phyloP scores from a whole-genome alignment of 305 asterid species.

The Salvia sclarea region DNA sequence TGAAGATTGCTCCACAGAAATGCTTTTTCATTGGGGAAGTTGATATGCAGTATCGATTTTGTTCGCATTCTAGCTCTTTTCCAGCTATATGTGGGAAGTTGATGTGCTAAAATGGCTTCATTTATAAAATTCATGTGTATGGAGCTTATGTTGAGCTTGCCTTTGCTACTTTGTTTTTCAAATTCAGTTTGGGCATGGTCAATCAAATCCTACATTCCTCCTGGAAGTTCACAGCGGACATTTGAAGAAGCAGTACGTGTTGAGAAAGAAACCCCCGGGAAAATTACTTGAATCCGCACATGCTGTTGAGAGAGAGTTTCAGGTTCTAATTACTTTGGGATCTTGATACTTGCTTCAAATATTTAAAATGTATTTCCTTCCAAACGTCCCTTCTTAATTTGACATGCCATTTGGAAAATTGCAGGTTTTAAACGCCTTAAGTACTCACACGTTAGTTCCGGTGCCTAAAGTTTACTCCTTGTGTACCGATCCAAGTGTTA shows the following conservation, averaged over 20 bases:
- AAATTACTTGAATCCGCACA: conserved; percentile 85
- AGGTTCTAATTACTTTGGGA: conserved; percentile 44
- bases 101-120: neutral
- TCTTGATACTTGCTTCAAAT: neutral
- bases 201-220: conserved; percentile 92
- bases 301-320: conserved; percentile 93
- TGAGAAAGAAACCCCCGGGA: conserved; percentile 94
- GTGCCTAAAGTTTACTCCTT: conserved; percentile 90
- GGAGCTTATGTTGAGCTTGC: conserved; percentile 6
- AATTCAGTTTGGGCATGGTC: conserved; percentile 94
- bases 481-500: conserved; percentile 78
- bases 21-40: neutral
- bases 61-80: neutral
- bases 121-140: neutral
- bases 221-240: conserved; percentile 69
- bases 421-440: conserved; percentile 88
- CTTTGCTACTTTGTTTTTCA: conserved; percentile 13
- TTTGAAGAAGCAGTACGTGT: conserved; percentile 60
- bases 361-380: neutral
- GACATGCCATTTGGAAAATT: conserved; percentile 29
- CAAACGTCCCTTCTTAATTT: conserved; percentile 3
- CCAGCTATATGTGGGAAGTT: neutral
- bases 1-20: neutral
- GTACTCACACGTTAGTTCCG: conserved; percentile 72
- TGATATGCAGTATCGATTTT: neutral